Conservation (phyloP, 2,329 filamentous ascomycete genomes). For the Aspergillus neoniger region DNA sequence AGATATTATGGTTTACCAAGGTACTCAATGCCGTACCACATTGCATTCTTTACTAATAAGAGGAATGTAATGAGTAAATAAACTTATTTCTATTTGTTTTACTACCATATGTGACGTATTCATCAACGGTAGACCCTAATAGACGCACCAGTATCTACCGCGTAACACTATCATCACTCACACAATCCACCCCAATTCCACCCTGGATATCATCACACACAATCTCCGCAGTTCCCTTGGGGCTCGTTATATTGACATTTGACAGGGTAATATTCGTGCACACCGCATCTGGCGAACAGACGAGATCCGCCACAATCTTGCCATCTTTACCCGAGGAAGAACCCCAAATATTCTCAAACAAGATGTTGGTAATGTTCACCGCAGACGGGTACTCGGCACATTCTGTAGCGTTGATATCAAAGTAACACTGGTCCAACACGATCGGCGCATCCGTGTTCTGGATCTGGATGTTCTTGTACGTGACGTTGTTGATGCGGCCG, state of each 20-base stretch:
- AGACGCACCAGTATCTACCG: too few species aligned
- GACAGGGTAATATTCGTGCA: conserved; percentile 59
- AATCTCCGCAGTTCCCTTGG: conserved; percentile 48
- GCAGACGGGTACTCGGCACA: conserved; percentile 58
- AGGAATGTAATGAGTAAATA: too few species aligned
- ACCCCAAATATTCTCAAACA: conserved; percentile 61
- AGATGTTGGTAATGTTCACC: conserved; percentile 62
- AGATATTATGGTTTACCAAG: not conserved
- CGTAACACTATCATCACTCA: not conserved
- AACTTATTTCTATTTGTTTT: too few species aligned
- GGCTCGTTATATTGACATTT: conserved; percentile 58
- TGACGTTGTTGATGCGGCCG: conserved; percentile 63
- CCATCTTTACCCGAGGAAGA: conserved; percentile 59
- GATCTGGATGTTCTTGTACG: conserved; percentile 62
- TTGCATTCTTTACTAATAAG: too few species aligned
- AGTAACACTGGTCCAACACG: conserved; percentile 65
- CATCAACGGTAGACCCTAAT: not conserved
- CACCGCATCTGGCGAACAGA: conserved; percentile 59
- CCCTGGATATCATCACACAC: conserved; percentile 54
- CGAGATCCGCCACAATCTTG: conserved; percentile 56
- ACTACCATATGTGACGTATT: not conserved
- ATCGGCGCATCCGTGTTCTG: conserved; percentile 61
- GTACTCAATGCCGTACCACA: not conserved
- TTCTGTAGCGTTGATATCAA: conserved; percentile 55
- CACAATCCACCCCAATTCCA: conserved; percentile 44